phyloP scores from a whole-genome alignment of 768 basidiomycete genomes.

The Suillus decipiens region DNA sequence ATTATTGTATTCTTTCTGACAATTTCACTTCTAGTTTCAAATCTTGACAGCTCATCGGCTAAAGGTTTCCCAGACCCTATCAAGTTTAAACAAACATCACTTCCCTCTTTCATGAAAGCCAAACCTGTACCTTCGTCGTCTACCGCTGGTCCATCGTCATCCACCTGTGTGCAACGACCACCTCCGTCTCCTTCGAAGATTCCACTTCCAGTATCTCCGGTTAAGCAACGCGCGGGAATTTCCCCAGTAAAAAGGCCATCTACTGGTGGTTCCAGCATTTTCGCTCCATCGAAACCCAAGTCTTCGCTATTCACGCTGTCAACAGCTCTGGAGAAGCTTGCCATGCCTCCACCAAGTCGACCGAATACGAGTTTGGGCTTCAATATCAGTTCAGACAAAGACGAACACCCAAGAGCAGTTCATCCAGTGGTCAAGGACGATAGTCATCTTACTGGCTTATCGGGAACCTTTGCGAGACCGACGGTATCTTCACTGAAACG shows the following conservation, averaged over 20 bases:
- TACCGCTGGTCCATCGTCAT: conserved; percentile 13
- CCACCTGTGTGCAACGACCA: conserved; percentile 6
- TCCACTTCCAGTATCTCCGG: conserved; percentile 25
- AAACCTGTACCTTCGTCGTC: conserved; percentile 16
- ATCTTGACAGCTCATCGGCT: conserved; percentile 14
- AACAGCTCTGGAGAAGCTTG: conserved; percentile 69
- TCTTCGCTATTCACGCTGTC: conserved; percentile 65
- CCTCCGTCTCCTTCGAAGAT: conserved; percentile 31
- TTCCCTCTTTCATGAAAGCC: conserved; percentile 23
- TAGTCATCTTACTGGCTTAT: conserved; percentile 13
- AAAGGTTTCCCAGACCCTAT: conserved; percentile 16
- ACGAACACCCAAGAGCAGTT: conserved; percentile 4
- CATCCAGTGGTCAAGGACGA: conserved; percentile 27
- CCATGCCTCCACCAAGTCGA: conserved; percentile 61
- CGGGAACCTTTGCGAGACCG: conserved; percentile 26
- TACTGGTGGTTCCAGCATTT: neutral
- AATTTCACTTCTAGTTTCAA: conserved; percentile 8
- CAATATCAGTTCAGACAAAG: conserved; percentile 21
- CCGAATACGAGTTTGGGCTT: conserved; percentile 77
- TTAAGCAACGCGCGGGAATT: conserved; percentile 15
- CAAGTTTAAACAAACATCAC: conserved; percentile 30
- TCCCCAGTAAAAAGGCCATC: conserved; percentile 12
- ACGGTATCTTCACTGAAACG: conserved; percentile 34
- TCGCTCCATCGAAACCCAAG: conserved; percentile 14
- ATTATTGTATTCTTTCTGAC: neutral